Percentiles rank a stretch among this genome's conserved stretches.
Conservation (phyloP, 1,139 yeast species). For the Kodamaea anthophila region DNA sequence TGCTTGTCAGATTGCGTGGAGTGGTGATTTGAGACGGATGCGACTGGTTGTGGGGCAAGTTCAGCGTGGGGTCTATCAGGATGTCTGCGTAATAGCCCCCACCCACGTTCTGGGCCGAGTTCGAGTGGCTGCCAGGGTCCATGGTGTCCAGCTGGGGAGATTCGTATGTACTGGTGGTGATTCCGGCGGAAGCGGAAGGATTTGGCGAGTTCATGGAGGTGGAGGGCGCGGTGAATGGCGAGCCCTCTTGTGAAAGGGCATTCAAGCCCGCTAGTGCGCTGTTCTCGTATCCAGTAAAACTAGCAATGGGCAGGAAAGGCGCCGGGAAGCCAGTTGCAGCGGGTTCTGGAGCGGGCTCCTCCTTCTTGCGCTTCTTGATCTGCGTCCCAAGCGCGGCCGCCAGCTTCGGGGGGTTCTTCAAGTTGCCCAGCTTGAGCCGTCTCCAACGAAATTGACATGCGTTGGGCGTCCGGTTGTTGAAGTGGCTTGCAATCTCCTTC, state of each 20-base stretch:
- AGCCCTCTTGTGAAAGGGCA: conserved; percentile 26
- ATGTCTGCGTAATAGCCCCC: conserved; percentile 48
- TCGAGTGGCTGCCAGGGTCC: conserved; percentile 31
- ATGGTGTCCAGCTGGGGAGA: conserved; percentile 27
- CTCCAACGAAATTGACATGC: conserved; percentile 82
- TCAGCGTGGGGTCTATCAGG: conserved; percentile 44
- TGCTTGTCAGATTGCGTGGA: conserved; percentile 30
- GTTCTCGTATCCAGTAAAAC: conserved; percentile 40
- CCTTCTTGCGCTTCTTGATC: conserved; percentile 9
- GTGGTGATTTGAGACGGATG: conserved; percentile 32
- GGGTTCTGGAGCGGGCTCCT: conserved; percentile 9
- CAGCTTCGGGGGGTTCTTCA: conserved; percentile 51
- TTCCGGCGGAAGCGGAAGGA: conserved; percentile 18
- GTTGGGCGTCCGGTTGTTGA: conserved; percentile 64
- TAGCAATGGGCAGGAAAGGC: conserved; percentile 33
- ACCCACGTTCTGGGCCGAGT: conserved; percentile 24
- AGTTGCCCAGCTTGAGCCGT: conserved; percentile 57
- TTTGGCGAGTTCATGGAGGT: conserved; percentile 25
- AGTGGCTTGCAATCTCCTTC: conserved; percentile 69
- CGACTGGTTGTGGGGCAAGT: conserved; percentile 40
- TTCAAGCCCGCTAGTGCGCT: conserved; percentile 44
- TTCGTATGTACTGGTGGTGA: conserved; percentile 17
- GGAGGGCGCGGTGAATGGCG: conserved; percentile 24
- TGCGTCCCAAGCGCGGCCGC: conserved; percentile 21
- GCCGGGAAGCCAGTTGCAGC: conserved; percentile 21